Percentiles rank a stretch among this genome's conserved stretches.
These are phyloP conservation scores for Musa schizocarpa DNA, from an alignment of 176 grass and related monocot species.

Conservation along the genomic window DNA sequence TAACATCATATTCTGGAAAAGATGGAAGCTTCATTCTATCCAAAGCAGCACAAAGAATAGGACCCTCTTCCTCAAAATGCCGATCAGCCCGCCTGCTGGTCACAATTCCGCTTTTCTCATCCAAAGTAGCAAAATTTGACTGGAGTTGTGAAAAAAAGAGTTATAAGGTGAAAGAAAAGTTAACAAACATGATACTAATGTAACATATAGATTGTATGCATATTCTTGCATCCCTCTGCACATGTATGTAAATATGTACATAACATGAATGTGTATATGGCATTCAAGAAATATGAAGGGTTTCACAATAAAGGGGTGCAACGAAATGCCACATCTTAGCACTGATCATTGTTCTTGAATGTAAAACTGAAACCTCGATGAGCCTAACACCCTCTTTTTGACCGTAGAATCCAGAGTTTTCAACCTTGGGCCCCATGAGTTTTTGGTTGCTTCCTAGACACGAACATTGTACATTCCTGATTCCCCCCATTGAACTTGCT, in stretches of 20 bases:
- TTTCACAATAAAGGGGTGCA: neutral
- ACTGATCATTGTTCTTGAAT: neutral
- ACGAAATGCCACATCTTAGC: neutral
- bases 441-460: too few species aligned
- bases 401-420: too few species aligned
- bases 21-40: conserved; percentile 79
- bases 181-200: too few species aligned
- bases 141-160: conserved; percentile 17
- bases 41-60: conserved; percentile 60
- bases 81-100: conserved; percentile 68
- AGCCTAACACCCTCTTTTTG: neutral
- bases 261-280: neutral
- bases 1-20: conserved; percentile 77
- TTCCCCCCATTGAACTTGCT: too few species aligned
- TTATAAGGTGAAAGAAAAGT: neutral
- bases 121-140: conserved; percentile 91
- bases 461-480: too few species aligned
- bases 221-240: too few species aligned
- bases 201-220: too few species aligned
- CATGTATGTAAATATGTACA: too few species aligned
- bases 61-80: conserved; percentile 96
- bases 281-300: neutral
- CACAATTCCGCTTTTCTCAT: conserved; percentile 63
- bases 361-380: neutral
- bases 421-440: too few species aligned